Percentiles rank a stretch among this genome's conserved stretches.
Evolutionary conservation across 257 asterid species (phyloP).

Genomic region (Solanum acaule): DNA sequence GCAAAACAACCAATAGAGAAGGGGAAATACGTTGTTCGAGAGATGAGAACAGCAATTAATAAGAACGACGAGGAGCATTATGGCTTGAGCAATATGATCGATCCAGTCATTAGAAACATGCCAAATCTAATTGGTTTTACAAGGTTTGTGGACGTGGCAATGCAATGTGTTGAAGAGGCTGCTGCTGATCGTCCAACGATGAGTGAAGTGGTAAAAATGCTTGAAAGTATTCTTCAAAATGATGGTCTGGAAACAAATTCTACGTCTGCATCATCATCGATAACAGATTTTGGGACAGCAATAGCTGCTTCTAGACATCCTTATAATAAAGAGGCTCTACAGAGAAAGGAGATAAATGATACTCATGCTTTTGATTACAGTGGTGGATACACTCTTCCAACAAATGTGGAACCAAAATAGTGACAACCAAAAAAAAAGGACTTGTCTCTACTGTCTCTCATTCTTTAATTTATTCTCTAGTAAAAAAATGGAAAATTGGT

Average conservation of each 20-base stretch:
- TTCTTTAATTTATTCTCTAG: background rate
- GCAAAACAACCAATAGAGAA: conserved; percentile 81
- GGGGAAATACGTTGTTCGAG: conserved; percentile 82
- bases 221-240: conserved; percentile 57
- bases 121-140: conserved; percentile 44
- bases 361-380: conserved; percentile 42
- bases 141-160: conserved; percentile 61
- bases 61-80: conserved; percentile 46
- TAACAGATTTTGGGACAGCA: conserved; percentile 53
- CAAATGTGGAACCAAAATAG: conserved; percentile 47
- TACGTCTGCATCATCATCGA: conserved; percentile 74
- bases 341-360: conserved; percentile 22
- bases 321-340: conserved; percentile 34
- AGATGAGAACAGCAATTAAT: conserved; percentile 42
- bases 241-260: conserved; percentile 68
- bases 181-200: conserved; percentile 82
- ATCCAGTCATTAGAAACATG: conserved; percentile 45
- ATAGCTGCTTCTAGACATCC: conserved; percentile 40
- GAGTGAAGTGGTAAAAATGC: conserved; percentile 71
- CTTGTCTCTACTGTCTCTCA: background rate
- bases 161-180: conserved; percentile 87
- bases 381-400: conserved; percentile 39
- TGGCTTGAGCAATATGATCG: conserved; percentile 58
- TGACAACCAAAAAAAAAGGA: background rate
- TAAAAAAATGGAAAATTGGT: background rate